Evolutionary conservation across 2,329 filamentous ascomycete genomes (phyloP), one percentile per base, ranked within the genome.

Genomic region (Botrytis byssoidea): DNA sequence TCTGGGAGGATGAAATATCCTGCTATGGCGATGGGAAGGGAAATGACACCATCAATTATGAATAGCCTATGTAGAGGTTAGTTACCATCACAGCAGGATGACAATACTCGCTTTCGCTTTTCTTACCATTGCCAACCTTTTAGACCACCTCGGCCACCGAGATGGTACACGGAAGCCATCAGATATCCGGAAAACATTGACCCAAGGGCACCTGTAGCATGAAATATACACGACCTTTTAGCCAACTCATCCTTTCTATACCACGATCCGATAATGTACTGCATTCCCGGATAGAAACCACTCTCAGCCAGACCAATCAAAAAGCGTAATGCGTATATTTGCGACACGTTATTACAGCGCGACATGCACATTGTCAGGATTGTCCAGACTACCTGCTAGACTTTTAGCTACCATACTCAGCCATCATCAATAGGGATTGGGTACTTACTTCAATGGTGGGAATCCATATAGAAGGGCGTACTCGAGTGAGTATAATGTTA

Each of bases 221-320:
- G 90, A 16, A 87, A 88, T 0, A 90, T 85, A 79, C 89, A 88
- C 35, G 83, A 82, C 70, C 86, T 85, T 0, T 86, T 89, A 16
- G 74, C 77, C 6, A 79, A 74, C 51, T 80, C 79, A 12, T 75
- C 71, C 3, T 74, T 75, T 4, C 74, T 77, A 77, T 90, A 90
- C 88, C 88, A 90, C 0, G 85, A 86, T 2, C 88, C 88, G 1
- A 90, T 83, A 67, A 90, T 76, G 86, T 79, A 89, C 75, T 89
- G 87, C 0, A 86, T 84, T 12, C 86, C 86, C 5, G 87, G 86
- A 72, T 74, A 81, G 37, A 80, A 88, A 10, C 85, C 86, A 1
- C 85, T 83, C 80, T 90, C 88, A 66, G 85, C 84, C 29, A 89
- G 42, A 83, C 82, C 83, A 55, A 83, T 81, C 7, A 82, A 80